Base-by-base conservation (phyloP, 331 rosid species). In the Rosa hybrid region DNA sequence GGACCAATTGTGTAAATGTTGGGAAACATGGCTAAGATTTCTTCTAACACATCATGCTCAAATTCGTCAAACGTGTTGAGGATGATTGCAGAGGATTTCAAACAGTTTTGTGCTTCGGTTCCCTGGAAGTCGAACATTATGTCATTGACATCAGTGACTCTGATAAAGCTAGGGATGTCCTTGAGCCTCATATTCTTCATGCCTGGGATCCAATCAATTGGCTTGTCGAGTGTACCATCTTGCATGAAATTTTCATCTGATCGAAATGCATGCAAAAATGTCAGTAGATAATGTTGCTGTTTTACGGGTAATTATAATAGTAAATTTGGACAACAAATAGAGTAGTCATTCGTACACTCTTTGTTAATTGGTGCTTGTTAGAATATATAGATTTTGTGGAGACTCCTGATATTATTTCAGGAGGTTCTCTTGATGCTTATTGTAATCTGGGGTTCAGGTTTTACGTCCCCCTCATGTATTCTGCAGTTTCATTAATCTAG, bases 131-230 rank as follows among this genome's bases (percentile, higher is more conserved):
- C 76, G 63, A 81, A 84, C 80, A 67, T 68, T 20, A 30, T 78
- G 62, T 88, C 91, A 2, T 79, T 60, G 3, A 63, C 41, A 39
- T 81, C 39, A 0, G 89, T 90, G 38, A 51, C 76, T 82, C 90
- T 83, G 0, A 90, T 75, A 59, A 90, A 83, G 75, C 86, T 88
- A 21, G 94, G 91, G 21, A 88, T 76, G 21, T 88, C 92, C 75
- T 76, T 90, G 6, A 90, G 76, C 23, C 85, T 76, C 1, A 90
- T 84, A 54, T 85, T 78, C 45, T 74, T 71, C 88, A 88, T 85
- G 62, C 90, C 90, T 0, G 67, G 74, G 11, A 89, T 78, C 89
- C 89, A 86, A 1, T 76, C 74, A 50, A 86, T 23, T 30, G 83
- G 80, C 2, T 14, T 62, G 11, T 74, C 76, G 0, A 85, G 86